phyloP scores from a whole-genome alignment of 306 rosid species.

The Malus sylvestris region DNA sequence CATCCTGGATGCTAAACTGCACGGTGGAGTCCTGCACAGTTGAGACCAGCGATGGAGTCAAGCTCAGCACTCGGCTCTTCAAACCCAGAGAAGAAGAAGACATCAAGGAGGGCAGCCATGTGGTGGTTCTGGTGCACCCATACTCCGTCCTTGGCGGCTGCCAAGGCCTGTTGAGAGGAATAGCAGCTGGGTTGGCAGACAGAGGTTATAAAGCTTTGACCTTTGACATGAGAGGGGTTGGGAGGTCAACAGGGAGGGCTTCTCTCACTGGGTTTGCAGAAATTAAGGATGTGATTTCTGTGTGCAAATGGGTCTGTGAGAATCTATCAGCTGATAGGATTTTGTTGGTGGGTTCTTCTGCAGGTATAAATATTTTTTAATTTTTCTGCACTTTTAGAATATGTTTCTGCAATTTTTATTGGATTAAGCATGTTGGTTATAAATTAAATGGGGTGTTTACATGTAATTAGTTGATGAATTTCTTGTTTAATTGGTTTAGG shows the following conservation, averaged over 20 bases:
- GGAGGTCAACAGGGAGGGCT: constrained; percentile 63
- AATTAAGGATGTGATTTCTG: constrained; percentile 65
- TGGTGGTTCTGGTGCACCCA: constrained; percentile 79
- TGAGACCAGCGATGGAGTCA: constrained; percentile 57
- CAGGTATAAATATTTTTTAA: constrained; percentile 41
- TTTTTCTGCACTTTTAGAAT: background rate
- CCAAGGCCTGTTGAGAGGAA: constrained; percentile 79
- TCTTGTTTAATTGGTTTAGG: background rate
- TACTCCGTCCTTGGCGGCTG: constrained; percentile 84
- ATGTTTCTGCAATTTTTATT: background rate
- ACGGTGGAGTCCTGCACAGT: constrained; percentile 51
- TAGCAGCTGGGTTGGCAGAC: constrained; percentile 61
- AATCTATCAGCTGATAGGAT: constrained; percentile 30
- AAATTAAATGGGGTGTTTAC: background rate
- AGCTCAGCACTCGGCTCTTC: constrained; percentile 64
- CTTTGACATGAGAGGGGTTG: constrained; percentile 89
- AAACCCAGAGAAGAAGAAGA: constrained; percentile 40
- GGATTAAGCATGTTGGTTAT: constrained; percentile 7
- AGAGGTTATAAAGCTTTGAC: constrained; percentile 58
- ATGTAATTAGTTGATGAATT: background rate
- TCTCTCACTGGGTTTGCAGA: constrained; percentile 80
- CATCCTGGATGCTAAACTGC: constrained; percentile 35
- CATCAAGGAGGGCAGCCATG: constrained; percentile 22
- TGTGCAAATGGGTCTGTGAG: constrained; percentile 53
- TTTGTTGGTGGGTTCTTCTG: constrained; percentile 84